Evolutionary conservation across 73 alveolate genomes (phyloP).

Genomic region (Tetrahymena elliotti): DNA sequence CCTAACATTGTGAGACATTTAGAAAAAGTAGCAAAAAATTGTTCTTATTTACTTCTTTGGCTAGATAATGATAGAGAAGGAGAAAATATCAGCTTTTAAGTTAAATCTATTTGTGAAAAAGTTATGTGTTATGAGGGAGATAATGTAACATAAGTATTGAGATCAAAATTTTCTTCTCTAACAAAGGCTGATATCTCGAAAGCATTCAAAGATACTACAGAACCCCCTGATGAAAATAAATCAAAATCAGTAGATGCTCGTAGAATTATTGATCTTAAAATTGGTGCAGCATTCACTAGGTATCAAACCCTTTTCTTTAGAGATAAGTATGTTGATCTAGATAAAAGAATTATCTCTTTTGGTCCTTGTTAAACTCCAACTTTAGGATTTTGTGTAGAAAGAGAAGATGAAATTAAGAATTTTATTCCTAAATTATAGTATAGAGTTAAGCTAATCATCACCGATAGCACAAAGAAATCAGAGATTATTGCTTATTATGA

Average conservation of each 20-base stretch:
- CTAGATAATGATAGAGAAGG: constrained; percentile 99
- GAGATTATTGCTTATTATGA: constrained; percentile 49
- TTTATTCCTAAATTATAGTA: constrained; percentile 88
- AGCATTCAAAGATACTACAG: constrained; percentile 66
- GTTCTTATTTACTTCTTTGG: constrained; percentile 94
- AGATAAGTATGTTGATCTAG: constrained; percentile 57
- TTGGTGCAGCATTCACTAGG: constrained; percentile 97
- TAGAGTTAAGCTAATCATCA: constrained; percentile 16
- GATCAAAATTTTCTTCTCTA: constrained; percentile 92
- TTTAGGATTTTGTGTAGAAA: constrained; percentile 96
- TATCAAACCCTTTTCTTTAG: constrained; percentile 84
- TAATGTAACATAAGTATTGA: constrained; percentile 18
- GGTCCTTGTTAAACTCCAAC: constrained; percentile 99
- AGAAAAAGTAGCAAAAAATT: constrained; percentile 64
- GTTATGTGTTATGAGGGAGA: constrained; percentile 49
- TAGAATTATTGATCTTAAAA: constrained; percentile 94
- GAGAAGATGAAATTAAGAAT: constrained; percentile 92
- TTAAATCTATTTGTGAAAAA: constrained; percentile 63
- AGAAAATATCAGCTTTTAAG: constrained; percentile 99
- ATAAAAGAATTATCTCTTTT: constrained; percentile 68
- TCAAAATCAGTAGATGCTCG: constrained; percentile 94
- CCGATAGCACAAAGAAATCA: background rate
- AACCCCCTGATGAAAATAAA: constrained; percentile 77
- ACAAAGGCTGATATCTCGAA: constrained; percentile 72
- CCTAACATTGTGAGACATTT: constrained; percentile 37